Conservation (phyloP, 352 stramenopile species). For the Pythium vanterpoolii region DNA sequence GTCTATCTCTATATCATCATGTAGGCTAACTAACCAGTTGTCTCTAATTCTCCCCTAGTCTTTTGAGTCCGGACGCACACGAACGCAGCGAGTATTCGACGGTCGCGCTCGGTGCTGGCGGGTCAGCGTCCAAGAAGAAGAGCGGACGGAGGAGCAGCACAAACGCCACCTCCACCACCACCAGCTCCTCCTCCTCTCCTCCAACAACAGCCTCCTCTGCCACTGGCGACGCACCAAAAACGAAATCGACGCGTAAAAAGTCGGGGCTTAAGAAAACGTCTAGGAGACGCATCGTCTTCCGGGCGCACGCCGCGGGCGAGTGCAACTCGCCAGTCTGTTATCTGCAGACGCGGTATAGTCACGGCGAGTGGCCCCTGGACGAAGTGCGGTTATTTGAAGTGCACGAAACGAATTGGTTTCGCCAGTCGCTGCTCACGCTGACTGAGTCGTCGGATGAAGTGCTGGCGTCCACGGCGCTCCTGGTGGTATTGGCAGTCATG, state of each 20-base stretch:
- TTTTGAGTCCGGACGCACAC: constrained; percentile 57
- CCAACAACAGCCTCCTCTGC: too few relatives aligned
- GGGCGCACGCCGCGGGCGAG: constrained; percentile 41
- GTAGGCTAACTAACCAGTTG: background rate
- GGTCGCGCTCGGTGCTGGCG: constrained; percentile 44
- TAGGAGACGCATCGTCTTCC: constrained; percentile 35
- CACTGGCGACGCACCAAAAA: background rate
- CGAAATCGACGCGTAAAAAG: constrained; percentile 29
- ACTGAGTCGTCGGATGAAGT: constrained; percentile 61
- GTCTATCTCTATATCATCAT: too few relatives aligned
- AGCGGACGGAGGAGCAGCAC: constrained; percentile 1
- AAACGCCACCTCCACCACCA: background rate
- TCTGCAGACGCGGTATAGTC: constrained; percentile 68
- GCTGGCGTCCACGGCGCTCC: constrained; percentile 52
- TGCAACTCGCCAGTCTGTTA: constrained; percentile 75
- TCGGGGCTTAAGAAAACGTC: constrained; percentile 13
- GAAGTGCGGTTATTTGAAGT: constrained; percentile 62
- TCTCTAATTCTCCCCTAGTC: constrained; percentile 20
- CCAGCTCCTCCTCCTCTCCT: too few relatives aligned
- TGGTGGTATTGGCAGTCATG: constrained; percentile 59
- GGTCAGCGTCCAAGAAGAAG: constrained; percentile 18
- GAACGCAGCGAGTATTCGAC: constrained; percentile 61
- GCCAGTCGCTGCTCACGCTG: constrained; percentile 57
- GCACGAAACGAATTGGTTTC: constrained; percentile 46
- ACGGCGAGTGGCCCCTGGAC: constrained; percentile 73